phyloP scores from a whole-genome alignment of 75 land plant species.

The Ceratopteris richardii region DNA sequence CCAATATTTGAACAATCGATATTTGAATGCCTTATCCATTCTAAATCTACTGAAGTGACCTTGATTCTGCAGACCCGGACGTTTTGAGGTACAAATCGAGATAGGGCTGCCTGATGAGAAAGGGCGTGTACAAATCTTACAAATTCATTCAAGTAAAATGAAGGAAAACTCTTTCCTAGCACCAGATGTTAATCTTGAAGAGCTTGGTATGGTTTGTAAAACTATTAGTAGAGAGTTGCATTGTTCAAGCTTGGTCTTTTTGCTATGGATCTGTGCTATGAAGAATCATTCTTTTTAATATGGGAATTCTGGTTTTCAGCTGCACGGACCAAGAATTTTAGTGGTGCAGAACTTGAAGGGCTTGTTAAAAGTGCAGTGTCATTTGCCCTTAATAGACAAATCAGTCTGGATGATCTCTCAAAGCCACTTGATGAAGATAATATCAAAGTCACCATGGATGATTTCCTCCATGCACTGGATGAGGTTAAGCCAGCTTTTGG shows the following conservation, averaged over 20 bases:
- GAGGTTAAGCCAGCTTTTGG: slow-evolving; percentile 95
- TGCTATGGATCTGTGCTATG: neutral
- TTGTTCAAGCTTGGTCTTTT: too few species aligned
- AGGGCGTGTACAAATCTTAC: slow-evolving; percentile 86
- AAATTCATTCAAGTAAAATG: slow-evolving; percentile 92
- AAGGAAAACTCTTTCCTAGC: slow-evolving; percentile 92
- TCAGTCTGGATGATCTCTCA: slow-evolving; percentile 72
- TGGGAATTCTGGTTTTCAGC: slow-evolving; percentile 32
- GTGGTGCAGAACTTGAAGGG: slow-evolving; percentile 99
- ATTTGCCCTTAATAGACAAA: slow-evolving; percentile 81
- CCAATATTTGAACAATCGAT: too few species aligned
- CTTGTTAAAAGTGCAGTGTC: slow-evolving; percentile 96
- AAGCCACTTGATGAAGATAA: slow-evolving; percentile 89
- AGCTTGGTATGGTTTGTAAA: slow-evolving; percentile 50
- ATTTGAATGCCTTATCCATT: neutral
- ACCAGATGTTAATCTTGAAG: slow-evolving; percentile 75
- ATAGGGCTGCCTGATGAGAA: slow-evolving; percentile 90
- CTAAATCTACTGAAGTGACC: neutral
- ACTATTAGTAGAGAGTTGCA: too few species aligned
- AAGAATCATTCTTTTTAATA: too few species aligned
- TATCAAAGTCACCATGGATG: slow-evolving; percentile 89
- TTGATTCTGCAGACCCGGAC: slow-evolving; percentile 65
- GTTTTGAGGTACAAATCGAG: slow-evolving; percentile 89
- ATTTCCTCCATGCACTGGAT: slow-evolving; percentile 74
- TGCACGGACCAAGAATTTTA: slow-evolving; percentile 87